Percentiles rank a stretch among this genome's conserved stretches.
These are phyloP conservation scores for Cucurbita moschata DNA, from an alignment of 306 rosid species.

Conservation along the genomic window DNA sequence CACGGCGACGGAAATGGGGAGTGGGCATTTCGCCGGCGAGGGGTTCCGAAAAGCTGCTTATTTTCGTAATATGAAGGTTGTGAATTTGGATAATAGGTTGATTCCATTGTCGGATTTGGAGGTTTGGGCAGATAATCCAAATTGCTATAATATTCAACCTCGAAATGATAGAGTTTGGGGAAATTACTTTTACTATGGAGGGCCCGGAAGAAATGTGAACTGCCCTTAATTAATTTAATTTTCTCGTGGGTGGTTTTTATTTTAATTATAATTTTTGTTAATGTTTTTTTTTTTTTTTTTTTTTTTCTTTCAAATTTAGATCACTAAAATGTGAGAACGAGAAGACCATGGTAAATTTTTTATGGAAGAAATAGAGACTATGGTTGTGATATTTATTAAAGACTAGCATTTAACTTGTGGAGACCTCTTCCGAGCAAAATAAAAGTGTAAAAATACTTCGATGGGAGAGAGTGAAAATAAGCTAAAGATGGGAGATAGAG, in stretches of 20 bases:
- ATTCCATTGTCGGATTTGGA: slow-evolving; percentile 55
- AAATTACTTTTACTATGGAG: slow-evolving; percentile 88
- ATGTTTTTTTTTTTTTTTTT: background rate
- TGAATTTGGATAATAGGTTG: slow-evolving; percentile 83
- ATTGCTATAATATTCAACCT: slow-evolving; percentile 85
- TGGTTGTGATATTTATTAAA: background rate
- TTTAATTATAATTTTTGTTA: too few relatives aligned
- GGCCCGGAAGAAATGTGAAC: slow-evolving; percentile 79
- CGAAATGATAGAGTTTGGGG: slow-evolving; percentile 87
- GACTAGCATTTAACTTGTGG: background rate
- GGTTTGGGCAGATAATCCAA: slow-evolving; percentile 88
- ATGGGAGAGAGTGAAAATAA: too few relatives aligned
- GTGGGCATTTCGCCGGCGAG: slow-evolving; percentile 79
- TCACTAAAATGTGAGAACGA: background rate
- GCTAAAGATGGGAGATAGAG: too few relatives aligned
- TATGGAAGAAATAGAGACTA: background rate
- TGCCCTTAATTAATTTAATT: slow-evolving; percentile 41
- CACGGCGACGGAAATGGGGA: slow-evolving; percentile 87
- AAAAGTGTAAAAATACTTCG: too few relatives aligned
- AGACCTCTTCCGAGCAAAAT: too few relatives aligned
- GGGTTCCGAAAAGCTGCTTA: slow-evolving; percentile 86
- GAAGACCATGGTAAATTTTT: background rate
- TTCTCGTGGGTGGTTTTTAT: background rate
- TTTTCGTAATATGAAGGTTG: slow-evolving; percentile 68
- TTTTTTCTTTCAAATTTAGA: background rate